Base-by-base conservation (phyloP, 2,329 filamentous ascomycete species). In the Fusarium sp. region DNA sequence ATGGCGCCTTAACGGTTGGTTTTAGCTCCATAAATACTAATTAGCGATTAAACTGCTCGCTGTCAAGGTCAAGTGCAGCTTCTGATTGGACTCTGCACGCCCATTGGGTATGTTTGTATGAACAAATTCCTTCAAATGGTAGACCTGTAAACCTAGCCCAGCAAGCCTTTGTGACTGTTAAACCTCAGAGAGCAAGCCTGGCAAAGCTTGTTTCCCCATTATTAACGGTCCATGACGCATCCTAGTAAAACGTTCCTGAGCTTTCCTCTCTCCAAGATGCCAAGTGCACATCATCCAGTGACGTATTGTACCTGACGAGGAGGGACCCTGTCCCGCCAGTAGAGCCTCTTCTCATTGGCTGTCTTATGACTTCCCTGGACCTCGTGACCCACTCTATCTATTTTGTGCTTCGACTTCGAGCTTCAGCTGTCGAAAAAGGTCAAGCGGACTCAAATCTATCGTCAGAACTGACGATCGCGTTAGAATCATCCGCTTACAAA, bases 301-400 rank as follows among this genome's bases (percentile, higher is more conserved):
- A 71, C 68, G 68, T 71, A 60, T 59, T 47, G 68, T 71, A 57
- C 68, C 65, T 71, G 57, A 47, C 35, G 45, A 52, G 47, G 47
- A 47, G 63, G 62, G 63, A 59, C 63, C 69, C 66, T 72, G 67
- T 59, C 49, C 60, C 62, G 47, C 24, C 8, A 2, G 26, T 32
- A 45, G 35, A 39, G 2, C 13, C 19, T n/a, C 51, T 20, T 30
- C 30, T 53, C 14, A 72, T 71, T 71, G 70, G 70, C 10, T 47
- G 51, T 39, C 33, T 26, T 19, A 24, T 37, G 13, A 33, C 46
- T 51, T 35, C 62, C 55, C 19, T 46, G 54, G 15, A 44, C 40
- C 56, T 65, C 50, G 47, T 67, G 66, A 53, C 48, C 66, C 66
- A 70, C 66, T 45, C 20, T 22, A 35, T 47, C 51, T 58, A 61